These are phyloP conservation scores for Penicillium verhagenii DNA, from an alignment of 495 filamentous ascomycete species.

Conservation along the genomic window DNA sequence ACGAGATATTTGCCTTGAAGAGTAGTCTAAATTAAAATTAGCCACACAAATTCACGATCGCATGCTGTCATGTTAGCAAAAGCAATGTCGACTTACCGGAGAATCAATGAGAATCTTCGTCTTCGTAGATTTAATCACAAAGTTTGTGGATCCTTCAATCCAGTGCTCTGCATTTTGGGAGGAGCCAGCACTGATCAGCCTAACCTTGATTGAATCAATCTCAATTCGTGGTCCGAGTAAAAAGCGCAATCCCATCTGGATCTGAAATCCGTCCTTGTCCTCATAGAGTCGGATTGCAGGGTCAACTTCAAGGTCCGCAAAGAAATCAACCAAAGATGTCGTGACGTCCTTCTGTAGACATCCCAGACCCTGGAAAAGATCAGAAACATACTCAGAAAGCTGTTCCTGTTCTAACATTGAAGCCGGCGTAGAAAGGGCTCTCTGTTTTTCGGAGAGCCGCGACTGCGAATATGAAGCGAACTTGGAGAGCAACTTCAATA, in stretches of 20 bases:
- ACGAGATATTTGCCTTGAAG: slow-evolving; percentile 75
- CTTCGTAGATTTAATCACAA: slow-evolving; percentile 37
- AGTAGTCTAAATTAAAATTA: slow-evolving; percentile 49
- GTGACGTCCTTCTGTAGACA: slow-evolving; percentile 62
- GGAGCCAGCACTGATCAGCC: slow-evolving; percentile 48
- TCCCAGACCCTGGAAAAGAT: slow-evolving; percentile 62
- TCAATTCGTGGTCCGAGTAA: slow-evolving; percentile 69
- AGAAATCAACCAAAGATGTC: slow-evolving; percentile 70
- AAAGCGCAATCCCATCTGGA: slow-evolving; percentile 68
- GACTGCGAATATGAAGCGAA: slow-evolving; percentile 48
- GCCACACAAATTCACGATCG: no score
- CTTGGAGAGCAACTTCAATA: slow-evolving; percentile 74
- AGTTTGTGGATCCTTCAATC: slow-evolving; percentile 36
- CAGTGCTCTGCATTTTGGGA: slow-evolving; percentile 41
- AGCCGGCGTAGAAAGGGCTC: slow-evolving; percentile 31
- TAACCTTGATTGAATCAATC: slow-evolving; percentile 64
- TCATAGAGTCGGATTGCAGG: slow-evolving; percentile 67
- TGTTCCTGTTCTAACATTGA: slow-evolving; percentile 51
- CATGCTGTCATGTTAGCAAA: neutral
- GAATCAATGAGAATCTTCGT: slow-evolving; percentile 43
- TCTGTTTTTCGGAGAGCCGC: slow-evolving; percentile 33
- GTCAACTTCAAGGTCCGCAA: slow-evolving; percentile 66
- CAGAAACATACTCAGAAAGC: slow-evolving; percentile 61
- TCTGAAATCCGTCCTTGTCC: slow-evolving; percentile 73
- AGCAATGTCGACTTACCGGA: slow-evolving; percentile 20